Evolutionary conservation across 1,284 basidiomycete species (phyloP).

Genomic region (Leccinum pachyderme): DNA sequence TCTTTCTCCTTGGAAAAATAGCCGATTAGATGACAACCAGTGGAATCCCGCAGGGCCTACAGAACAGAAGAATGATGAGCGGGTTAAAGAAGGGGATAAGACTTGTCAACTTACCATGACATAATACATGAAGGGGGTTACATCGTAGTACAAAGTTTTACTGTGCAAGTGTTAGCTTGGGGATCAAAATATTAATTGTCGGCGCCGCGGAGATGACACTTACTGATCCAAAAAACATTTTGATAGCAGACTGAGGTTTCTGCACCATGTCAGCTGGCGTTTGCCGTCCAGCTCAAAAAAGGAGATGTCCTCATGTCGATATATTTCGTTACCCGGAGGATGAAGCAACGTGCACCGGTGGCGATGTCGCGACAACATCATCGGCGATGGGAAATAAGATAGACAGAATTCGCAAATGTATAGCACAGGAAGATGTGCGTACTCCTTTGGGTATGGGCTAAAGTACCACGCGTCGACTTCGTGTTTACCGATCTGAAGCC

Average conservation of each 20-base stretch:
- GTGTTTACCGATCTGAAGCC: slow-evolving; percentile 93
- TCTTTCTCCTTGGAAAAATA: slow-evolving; percentile 99
- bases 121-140: slow-evolving; percentile 99
- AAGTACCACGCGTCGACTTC: slow-evolving; percentile 99
- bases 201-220: slow-evolving; percentile 33
- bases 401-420: slow-evolving; percentile 99
- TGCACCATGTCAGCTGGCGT: slow-evolving; percentile 94
- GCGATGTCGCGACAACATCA: slow-evolving; percentile 90
- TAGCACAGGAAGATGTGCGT: slow-evolving; percentile 90
- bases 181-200: slow-evolving; percentile 18
- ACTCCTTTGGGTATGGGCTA: slow-evolving; percentile 98
- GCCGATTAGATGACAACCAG: slow-evolving; percentile 92
- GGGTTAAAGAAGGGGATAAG: slow-evolving; percentile 6
- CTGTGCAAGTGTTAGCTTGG: slow-evolving; percentile 40
- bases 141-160: slow-evolving; percentile 99
- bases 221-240: slow-evolving; percentile 99
- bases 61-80: slow-evolving; percentile 16
- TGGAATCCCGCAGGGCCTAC: slow-evolving; percentile 82
- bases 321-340: slow-evolving; percentile 99
- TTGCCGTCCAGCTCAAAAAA: slow-evolving; percentile 99
- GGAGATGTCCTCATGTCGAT: slow-evolving; percentile 93
- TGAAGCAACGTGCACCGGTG: slow-evolving; percentile 91
- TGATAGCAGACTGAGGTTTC: slow-evolving; percentile 93
- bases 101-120: slow-evolving; percentile 70
- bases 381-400: slow-evolving; percentile 82